These are phyloP conservation scores for Monosporascus sp. DNA, from an alignment of 2,329 filamentous ascomycete species.

Conservation along the genomic window DNA sequence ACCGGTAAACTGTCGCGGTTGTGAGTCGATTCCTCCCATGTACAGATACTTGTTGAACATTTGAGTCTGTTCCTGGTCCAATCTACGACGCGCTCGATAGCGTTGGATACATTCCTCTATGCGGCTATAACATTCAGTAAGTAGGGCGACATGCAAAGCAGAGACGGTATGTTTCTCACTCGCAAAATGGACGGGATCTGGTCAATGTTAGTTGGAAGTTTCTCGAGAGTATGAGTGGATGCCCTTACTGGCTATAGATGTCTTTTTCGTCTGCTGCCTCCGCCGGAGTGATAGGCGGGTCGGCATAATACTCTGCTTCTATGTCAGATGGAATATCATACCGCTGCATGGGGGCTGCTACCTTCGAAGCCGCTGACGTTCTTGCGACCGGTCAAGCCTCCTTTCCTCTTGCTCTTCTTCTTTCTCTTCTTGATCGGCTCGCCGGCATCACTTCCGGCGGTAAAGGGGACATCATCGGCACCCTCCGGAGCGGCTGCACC, in stretches of 20 bases:
- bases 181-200: constrained; percentile 48
- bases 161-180: constrained; percentile 39
- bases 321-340: constrained; percentile 7
- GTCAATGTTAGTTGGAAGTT: constrained; percentile 1
- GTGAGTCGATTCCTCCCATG: constrained; percentile 72
- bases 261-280: constrained; percentile 61
- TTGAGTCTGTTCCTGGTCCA: constrained; percentile 55
- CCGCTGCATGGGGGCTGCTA: constrained; percentile 17
- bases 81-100: constrained; percentile 70
- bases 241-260: constrained; percentile 61
- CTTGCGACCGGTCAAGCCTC: constrained; percentile 36
- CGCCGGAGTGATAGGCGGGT: constrained; percentile 68
- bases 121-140: constrained; percentile 45
- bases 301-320: constrained; percentile 64
- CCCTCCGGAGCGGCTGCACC: too few relatives aligned
- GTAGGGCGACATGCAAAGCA: background rate
- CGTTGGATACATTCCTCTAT: constrained; percentile 82
- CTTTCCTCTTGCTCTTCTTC: constrained; percentile 28
- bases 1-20: constrained; percentile 53
- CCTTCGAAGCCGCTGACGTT: constrained; percentile 66
- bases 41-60: constrained; percentile 77
- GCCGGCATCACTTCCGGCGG: background rate
- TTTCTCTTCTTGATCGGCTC: constrained; percentile 34
- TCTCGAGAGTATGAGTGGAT: background rate
- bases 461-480: too few relatives aligned